Base-by-base conservation (phyloP, 805 yeast genomes). In the Hanseniaspora thailandica region DNA sequence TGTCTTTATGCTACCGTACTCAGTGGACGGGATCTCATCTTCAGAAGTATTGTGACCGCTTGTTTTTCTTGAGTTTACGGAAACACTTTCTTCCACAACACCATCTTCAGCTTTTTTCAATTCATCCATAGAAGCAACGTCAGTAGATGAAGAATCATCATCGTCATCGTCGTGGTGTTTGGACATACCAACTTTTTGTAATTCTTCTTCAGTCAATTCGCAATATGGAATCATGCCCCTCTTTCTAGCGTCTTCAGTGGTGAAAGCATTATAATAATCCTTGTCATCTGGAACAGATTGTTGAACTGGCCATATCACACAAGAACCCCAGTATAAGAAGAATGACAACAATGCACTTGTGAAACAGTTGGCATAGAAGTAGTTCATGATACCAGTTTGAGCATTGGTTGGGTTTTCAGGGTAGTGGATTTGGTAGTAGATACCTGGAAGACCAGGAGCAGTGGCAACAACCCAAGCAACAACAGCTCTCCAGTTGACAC, bases 361-460 rank as follows among this genome's bases (percentile, higher is more conserved):
- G 56, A 75, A 64, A 17, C 71, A 65, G 54, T 72, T 73, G 49
- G 74, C 76, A 50, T 70, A 64, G 60, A 68, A 75, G 59, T 67
- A 73, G 54, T 72, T 69, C 7, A 64, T 62, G 15, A 70, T 65
- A n/a, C 78, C 78, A n/a, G 17, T 34, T 25, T 43, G 39, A 4
- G 45, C 57, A 35, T 25, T 23, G n/a, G 47, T 41, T 43, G 59
- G 55, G 30, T 63, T 57, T 19, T 56, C 41, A 55, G 67, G 63
- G 28, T 58, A 60, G 48, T 62, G 69, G 44, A 63, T 65, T 59
- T 58, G 67, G 71, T 60, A 68, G 57, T 65, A 69, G 57, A 62
- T 67, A 34, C 81, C 81, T 3, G 81, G 81, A 25, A 76, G 54
- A 20, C 76, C 76, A 17, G 78, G 79, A 10, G 71, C 69, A 61